These are phyloP conservation scores for Diutina siamensis DNA, from an alignment of 1,139 yeast genomes.

Conservation along the genomic window DNA sequence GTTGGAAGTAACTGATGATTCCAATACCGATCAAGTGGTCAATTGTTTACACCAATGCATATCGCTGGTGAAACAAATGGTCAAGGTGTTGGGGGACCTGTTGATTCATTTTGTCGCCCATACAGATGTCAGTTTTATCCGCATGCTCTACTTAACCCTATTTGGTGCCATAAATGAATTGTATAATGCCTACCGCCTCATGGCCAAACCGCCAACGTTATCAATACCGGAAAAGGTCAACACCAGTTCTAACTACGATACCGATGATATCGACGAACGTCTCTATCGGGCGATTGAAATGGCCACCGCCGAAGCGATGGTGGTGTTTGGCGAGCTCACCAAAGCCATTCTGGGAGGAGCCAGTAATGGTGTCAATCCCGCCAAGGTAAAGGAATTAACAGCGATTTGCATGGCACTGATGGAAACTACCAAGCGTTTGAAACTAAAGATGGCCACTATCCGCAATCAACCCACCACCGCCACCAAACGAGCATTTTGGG, in stretches of 20 bases:
- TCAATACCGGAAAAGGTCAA: neutral
- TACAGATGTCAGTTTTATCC: slow-evolving; percentile 56
- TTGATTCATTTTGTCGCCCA: slow-evolving; percentile 37
- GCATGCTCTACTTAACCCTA: slow-evolving; percentile 62
- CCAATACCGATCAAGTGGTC: slow-evolving; percentile 22
- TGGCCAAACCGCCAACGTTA: slow-evolving; percentile 1
- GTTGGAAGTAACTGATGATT: slow-evolving; percentile 45
- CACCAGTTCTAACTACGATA: slow-evolving; percentile 10
- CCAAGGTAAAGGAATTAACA: slow-evolving; percentile 68
- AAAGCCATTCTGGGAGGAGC: slow-evolving; percentile 70
- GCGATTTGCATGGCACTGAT: slow-evolving; percentile 69
- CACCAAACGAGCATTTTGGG: slow-evolving; percentile 67
- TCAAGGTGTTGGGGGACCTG: slow-evolving; percentile 36
- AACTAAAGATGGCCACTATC: slow-evolving; percentile 43
- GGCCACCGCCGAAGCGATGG: slow-evolving; percentile 69
- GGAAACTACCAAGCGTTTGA: slow-evolving; percentile 65
- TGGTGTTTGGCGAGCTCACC: slow-evolving; percentile 69
- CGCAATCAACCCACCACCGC: slow-evolving; percentile 38
- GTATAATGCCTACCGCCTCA: slow-evolving; percentile 53
- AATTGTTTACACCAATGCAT: slow-evolving; percentile 24
- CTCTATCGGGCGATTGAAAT: slow-evolving; percentile 61
- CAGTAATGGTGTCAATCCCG: slow-evolving; percentile 25
- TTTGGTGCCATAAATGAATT: slow-evolving; percentile 70
- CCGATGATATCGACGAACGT: slow-evolving; percentile 59
- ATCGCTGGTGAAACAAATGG: slow-evolving; percentile 40